Percentiles rank a stretch among this genome's conserved stretches.
These are phyloP conservation scores for Trichoderma asperellum DNA, from an alignment of 2,329 filamentous ascomycete genomes.

Conservation along the genomic window DNA sequence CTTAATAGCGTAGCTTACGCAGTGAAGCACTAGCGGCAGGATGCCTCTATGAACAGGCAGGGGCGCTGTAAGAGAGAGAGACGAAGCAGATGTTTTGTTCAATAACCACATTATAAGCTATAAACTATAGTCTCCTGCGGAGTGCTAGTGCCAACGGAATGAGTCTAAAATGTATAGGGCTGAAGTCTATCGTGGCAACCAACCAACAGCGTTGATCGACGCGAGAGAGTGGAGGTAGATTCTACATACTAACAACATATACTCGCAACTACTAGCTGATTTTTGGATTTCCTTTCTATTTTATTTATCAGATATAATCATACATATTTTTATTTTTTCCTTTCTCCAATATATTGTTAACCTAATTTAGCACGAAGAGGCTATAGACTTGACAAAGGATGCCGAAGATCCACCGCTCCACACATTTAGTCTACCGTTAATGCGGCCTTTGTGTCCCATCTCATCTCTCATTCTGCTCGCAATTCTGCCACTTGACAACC, in stretches of 20 bases:
- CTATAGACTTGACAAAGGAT: not conserved
- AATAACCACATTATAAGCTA: not conserved
- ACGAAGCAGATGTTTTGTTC: not conserved
- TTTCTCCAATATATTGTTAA: not conserved
- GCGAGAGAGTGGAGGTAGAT: not conserved
- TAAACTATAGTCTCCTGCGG: not conserved
- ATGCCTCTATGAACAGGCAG: not conserved
- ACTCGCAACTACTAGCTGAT: not conserved
- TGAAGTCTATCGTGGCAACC: not conserved
- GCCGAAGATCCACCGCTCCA: conserved; percentile 24
- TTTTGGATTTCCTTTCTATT: not conserved
- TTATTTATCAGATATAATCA: not conserved
- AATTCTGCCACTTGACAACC: not conserved
- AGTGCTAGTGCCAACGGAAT: not conserved
- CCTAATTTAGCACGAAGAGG: not conserved
- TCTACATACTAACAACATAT: not conserved
- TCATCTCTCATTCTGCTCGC: not conserved
- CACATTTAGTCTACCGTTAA: not conserved
- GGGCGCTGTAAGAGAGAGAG: not conserved
- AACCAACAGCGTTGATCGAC: not conserved
- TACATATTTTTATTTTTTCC: not conserved
- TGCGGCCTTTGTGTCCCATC: not conserved
- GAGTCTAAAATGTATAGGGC: not conserved
- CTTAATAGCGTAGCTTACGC: not conserved
- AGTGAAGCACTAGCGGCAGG: not conserved